A percentile compares a stretch with the other conserved stretches of the same genome.
phyloP scores from a whole-genome alignment of 805 yeast genomes.

The Kodamaea jinghongensis region DNA sequence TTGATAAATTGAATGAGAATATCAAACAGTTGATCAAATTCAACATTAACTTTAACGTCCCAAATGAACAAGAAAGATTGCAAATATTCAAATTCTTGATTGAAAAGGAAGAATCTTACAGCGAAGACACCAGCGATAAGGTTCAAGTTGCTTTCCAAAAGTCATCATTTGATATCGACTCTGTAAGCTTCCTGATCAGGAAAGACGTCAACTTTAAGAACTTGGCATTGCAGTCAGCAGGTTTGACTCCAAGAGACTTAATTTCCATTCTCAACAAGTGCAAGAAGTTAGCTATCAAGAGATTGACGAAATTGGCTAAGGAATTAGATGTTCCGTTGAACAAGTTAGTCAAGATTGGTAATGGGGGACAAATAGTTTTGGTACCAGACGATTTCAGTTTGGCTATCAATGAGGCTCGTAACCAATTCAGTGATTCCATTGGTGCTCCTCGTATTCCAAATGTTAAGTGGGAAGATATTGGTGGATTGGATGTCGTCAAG shows the following conservation, averaged over 20 bases:
- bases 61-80: constrained; percentile 71
- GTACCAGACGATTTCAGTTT: constrained; percentile 60
- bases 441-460: constrained; percentile 97
- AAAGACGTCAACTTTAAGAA: constrained; percentile 46
- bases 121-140: constrained; percentile 12
- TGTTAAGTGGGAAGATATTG: constrained; percentile 96
- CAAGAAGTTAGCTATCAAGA: constrained; percentile 51
- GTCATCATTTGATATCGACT: constrained; percentile 15
- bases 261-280: constrained; percentile 67
- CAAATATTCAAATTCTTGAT: constrained; percentile 56
- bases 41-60: constrained; percentile 74
- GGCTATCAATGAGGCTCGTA: constrained; percentile 78
- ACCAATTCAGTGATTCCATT: constrained; percentile 86
- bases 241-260: constrained; percentile 82
- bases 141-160: constrained; percentile 10
- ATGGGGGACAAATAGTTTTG: constrained; percentile 54
- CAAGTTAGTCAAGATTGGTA: constrained; percentile 40
- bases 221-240: constrained; percentile 86
- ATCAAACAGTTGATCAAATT: constrained; percentile 70
- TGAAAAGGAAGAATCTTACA: constrained; percentile 21
- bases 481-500: constrained; percentile 88
- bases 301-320: constrained; percentile 38
- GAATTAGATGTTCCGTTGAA: constrained; percentile 17
- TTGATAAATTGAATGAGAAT: constrained; percentile 64
- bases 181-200: constrained; percentile 24